A percentile compares a stretch with the other conserved stretches of the same genome.
Evolutionary conservation across 306 rosid species (phyloP).

Genomic region (Amphicarpaea edgeworthii): DNA sequence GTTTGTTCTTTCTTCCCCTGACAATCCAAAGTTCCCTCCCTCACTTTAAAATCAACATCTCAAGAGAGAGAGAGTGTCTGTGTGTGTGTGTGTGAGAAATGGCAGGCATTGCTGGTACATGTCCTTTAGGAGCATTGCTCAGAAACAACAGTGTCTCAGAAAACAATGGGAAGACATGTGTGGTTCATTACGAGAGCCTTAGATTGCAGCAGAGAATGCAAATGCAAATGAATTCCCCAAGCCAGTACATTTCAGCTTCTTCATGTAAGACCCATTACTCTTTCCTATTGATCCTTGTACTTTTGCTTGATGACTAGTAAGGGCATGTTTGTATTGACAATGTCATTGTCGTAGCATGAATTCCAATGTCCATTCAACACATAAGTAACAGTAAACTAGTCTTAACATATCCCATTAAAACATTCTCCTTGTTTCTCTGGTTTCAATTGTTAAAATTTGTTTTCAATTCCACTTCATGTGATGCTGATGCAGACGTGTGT

Average conservation of each 20-base stretch:
- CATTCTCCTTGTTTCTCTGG: not conserved
- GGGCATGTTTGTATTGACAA: too few species aligned
- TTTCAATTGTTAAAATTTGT: not conserved
- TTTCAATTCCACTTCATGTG: not conserved
- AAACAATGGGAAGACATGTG: slow-evolving; percentile 22
- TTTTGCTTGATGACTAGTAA: not conserved
- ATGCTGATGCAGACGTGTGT: not conserved
- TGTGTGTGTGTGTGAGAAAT: not conserved
- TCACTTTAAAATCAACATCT: slow-evolving; percentile 39
- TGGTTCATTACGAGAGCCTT: slow-evolving; percentile 52
- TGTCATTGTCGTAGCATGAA: too few species aligned
- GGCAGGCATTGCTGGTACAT: slow-evolving; percentile 54
- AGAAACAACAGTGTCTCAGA: slow-evolving; percentile 42
- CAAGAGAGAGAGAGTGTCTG: slow-evolving; percentile 6
- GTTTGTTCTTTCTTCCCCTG: slow-evolving; percentile 42
- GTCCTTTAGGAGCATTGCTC: slow-evolving; percentile 56
- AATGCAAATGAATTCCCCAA: slow-evolving; percentile 36
- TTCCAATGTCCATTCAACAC: too few species aligned
- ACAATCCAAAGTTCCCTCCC: slow-evolving; percentile 34
- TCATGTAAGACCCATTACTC: slow-evolving; percentile 43
- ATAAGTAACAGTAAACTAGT: not conserved
- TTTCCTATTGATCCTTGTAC: not conserved
- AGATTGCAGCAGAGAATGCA: slow-evolving; percentile 49
- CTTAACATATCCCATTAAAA: not conserved
- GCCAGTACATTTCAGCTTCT: slow-evolving; percentile 45